Percentiles rank a stretch among this genome's conserved stretches.
Conservation (phyloP, 805 yeast species). For the Metschnikowia gruessii region DNA sequence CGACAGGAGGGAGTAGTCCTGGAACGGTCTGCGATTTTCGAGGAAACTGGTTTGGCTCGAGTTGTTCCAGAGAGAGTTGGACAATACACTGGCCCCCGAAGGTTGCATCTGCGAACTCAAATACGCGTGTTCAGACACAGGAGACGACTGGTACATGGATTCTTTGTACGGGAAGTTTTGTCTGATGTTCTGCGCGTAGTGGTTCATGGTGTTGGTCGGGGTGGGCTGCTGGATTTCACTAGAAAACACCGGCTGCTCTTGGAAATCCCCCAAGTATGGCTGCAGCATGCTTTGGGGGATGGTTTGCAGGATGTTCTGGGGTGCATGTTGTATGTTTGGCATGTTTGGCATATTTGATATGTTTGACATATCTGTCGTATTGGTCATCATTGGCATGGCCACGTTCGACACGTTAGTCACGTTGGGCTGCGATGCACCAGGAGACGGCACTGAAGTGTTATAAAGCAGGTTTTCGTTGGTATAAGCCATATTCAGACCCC, state of each 20-base stretch:
- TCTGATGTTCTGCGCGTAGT: constrained; percentile 11
- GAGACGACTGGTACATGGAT: neutral
- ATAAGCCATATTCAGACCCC: neutral
- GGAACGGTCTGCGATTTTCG: constrained; percentile 11
- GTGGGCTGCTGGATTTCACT: constrained; percentile 4
- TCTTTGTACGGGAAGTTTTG: constrained; percentile 10
- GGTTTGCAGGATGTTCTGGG: neutral
- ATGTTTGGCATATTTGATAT: neutral
- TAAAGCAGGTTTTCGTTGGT: neutral
- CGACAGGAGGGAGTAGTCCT: constrained; percentile 8
- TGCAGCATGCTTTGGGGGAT: neutral
- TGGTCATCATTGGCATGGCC: too few species aligned
- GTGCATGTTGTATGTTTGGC: neutral
- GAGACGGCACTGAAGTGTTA: neutral
- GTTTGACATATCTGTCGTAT: too few species aligned
- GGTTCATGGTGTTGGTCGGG: constrained; percentile 5
- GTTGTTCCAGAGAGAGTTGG: constrained; percentile 13
- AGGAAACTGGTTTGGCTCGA: constrained; percentile 14
- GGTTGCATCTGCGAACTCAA: constrained; percentile 6
- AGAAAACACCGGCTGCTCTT: neutral
- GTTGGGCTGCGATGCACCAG: neutral
- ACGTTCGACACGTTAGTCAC: neutral
- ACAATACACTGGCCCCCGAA: neutral
- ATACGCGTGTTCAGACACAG: constrained; percentile 2
- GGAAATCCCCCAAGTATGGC: neutral